Evolutionary conservation across 1,139 yeast species (phyloP).

Genomic region (Saccharomycopsis phalli): DNA sequence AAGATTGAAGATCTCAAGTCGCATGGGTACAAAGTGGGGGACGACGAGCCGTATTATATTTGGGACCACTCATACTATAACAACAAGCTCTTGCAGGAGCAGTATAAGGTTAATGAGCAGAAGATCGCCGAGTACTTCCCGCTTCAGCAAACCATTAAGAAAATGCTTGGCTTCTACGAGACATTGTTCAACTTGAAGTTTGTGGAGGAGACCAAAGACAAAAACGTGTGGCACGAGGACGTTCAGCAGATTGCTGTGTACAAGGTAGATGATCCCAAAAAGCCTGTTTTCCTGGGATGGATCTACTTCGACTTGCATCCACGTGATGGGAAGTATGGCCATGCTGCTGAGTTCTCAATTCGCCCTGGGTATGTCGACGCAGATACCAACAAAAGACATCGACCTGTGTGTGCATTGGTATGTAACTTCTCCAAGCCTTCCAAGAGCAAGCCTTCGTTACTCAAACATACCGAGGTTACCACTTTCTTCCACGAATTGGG

Average conservation of each 20-base stretch:
- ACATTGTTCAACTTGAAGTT: constrained; percentile 59
- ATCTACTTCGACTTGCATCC: constrained; percentile 77
- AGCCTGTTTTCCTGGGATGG: constrained; percentile 66
- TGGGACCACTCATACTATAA: constrained; percentile 72
- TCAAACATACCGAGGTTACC: constrained; percentile 70
- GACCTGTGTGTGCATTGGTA: constrained; percentile 70
- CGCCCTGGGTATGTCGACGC: constrained; percentile 48
- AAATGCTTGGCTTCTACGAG: constrained; percentile 67
- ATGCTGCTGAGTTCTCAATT: constrained; percentile 75
- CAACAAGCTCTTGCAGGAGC: constrained; percentile 53
- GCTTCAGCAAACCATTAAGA: constrained; percentile 51
- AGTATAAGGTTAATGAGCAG: constrained; percentile 63
- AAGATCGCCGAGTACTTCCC: constrained; percentile 76
- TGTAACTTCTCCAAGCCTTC: constrained; percentile 81
- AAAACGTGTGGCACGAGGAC: constrained; percentile 65
- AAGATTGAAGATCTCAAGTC: constrained; percentile 42
- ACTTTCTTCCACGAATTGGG: constrained; percentile 89
- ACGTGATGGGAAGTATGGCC: constrained; percentile 77
- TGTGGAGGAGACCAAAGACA: constrained; percentile 31
- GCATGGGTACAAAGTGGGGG: constrained; percentile 25
- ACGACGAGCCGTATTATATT: constrained; percentile 40
- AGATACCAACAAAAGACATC: constrained; percentile 42
- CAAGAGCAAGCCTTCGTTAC: constrained; percentile 58
- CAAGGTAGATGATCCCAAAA: constrained; percentile 41
- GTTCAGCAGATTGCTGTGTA: constrained; percentile 70